Conservation (phyloP, 164 flowering plant genomes). For the Tetracentron sinense region DNA sequence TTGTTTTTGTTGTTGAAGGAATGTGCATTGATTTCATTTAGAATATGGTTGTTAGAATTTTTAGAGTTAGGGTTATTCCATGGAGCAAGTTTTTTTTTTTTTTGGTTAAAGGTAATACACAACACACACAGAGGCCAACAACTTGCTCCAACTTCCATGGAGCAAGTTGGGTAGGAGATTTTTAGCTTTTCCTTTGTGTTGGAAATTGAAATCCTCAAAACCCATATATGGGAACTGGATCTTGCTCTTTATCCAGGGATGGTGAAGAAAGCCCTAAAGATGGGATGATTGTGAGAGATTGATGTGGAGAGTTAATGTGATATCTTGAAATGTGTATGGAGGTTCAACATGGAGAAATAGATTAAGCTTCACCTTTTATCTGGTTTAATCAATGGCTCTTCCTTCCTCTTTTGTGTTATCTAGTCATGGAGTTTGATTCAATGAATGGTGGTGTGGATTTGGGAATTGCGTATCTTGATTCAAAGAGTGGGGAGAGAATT, state of each 20-base stretch:
- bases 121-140: too few species aligned
- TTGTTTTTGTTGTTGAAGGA: constrained; percentile 6
- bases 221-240: constrained; percentile 32
- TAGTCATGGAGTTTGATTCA: background rate
- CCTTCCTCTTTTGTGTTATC: background rate
- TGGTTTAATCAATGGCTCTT: constrained; percentile 2
- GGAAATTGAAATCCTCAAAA: constrained; percentile 15
- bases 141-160: too few species aligned
- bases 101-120: too few species aligned
- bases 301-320: background rate
- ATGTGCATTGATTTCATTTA: constrained; percentile 1
- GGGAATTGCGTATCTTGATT: background rate
- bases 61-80: constrained; percentile 17
- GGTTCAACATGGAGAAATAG: background rate
- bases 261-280: background rate
- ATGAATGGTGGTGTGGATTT: background rate
- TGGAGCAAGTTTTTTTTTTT: too few species aligned
- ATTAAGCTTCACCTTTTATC: background rate
- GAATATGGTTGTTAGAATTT: background rate
- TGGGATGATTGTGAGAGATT: constrained; percentile 1
- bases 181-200: constrained; percentile 9
- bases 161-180: constrained; percentile 11
- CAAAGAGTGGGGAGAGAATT: background rate
- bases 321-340: constrained; percentile 7
- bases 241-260: constrained; percentile 14